These are phyloP conservation scores for Malassezia psittaci DNA, from an alignment of 1,284 basidiomycete genomes.

Conservation along the genomic window DNA sequence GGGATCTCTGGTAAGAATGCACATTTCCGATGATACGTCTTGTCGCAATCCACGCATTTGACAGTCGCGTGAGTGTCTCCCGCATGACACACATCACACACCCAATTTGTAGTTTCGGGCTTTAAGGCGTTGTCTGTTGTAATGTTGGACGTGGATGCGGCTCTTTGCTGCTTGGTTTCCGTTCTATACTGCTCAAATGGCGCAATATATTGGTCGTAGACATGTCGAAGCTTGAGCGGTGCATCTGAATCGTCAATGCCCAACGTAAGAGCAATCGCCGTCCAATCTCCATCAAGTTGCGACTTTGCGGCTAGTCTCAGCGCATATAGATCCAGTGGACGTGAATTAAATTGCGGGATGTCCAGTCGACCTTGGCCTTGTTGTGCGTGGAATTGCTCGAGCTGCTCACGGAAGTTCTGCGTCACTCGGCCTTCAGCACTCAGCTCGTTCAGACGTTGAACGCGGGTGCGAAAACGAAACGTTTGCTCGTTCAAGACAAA, in stretches of 20 bases:
- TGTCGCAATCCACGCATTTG: constrained; percentile 92
- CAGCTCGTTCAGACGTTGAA: constrained; percentile 90
- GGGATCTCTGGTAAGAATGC: constrained; percentile 84
- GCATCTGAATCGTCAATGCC: constrained; percentile 58
- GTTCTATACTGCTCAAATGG: constrained; percentile 81
- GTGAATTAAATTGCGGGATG: constrained; percentile 83
- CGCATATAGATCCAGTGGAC: constrained; percentile 82
- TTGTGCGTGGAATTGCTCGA: constrained; percentile 58
- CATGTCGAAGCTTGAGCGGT: constrained; percentile 68
- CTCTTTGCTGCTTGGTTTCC: neutral
- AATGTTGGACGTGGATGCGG: neutral
- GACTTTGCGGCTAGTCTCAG: constrained; percentile 75
- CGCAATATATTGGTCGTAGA: constrained; percentile 78
- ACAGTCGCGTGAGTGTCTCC: constrained; percentile 68
- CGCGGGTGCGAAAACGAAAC: constrained; percentile 87
- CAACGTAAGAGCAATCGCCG: constrained; percentile 66
- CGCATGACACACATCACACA: neutral
- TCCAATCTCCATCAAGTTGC: constrained; percentile 57
- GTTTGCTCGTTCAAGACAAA: constrained; percentile 87
- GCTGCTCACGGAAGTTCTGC: constrained; percentile 90
- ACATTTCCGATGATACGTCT: constrained; percentile 88
- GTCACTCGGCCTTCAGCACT: constrained; percentile 93
- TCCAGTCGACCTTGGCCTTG: constrained; percentile 60
- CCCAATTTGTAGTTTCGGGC: neutral
- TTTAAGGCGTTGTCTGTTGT: too few species aligned